Conservation (phyloP, 805 yeast species). For the Metschnikowia kunwiensis region DNA sequence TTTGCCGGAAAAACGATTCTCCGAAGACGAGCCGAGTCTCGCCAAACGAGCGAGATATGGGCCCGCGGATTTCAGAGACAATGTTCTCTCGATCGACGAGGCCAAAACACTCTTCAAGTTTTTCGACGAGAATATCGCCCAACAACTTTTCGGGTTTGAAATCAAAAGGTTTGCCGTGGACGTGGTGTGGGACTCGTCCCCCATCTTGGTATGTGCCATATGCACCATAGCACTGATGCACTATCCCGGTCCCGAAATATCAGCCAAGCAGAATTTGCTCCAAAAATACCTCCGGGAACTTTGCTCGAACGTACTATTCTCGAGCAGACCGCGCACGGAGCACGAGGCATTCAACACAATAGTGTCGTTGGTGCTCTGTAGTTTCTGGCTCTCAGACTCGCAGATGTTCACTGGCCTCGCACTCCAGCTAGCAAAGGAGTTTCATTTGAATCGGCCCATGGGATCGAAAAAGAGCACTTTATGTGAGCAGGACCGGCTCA, state of each 20-base stretch:
- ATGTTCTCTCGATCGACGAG: slow-evolving; percentile 34
- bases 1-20: neutral
- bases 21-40: neutral
- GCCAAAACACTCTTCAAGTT: slow-evolving; percentile 49
- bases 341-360: slow-evolving; percentile 55
- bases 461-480: slow-evolving; percentile 3
- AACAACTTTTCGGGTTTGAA: slow-evolving; percentile 65
- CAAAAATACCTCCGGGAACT: slow-evolving; percentile 31
- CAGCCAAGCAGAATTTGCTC: slow-evolving; percentile 26
- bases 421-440: slow-evolving; percentile 58
- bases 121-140: slow-evolving; percentile 55
- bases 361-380: slow-evolving; percentile 61
- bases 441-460: slow-evolving; percentile 24
- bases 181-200: slow-evolving; percentile 52
- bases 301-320: slow-evolving; percentile 33
- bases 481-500: slow-evolving; percentile 40
- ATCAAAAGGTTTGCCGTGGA: slow-evolving; percentile 48
- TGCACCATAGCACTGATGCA: slow-evolving; percentile 63
- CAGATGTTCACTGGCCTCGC: slow-evolving; percentile 68
- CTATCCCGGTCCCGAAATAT: slow-evolving; percentile 41
- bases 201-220: slow-evolving; percentile 56
- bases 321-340: slow-evolving; percentile 41
- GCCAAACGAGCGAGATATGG: slow-evolving; percentile 3
- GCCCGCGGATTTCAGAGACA: slow-evolving; percentile 30
- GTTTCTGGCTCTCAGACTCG: slow-evolving; percentile 65